Evolutionary conservation across 1,139 yeast species (phyloP).

Genomic region (Candida buenavistaensis): DNA sequence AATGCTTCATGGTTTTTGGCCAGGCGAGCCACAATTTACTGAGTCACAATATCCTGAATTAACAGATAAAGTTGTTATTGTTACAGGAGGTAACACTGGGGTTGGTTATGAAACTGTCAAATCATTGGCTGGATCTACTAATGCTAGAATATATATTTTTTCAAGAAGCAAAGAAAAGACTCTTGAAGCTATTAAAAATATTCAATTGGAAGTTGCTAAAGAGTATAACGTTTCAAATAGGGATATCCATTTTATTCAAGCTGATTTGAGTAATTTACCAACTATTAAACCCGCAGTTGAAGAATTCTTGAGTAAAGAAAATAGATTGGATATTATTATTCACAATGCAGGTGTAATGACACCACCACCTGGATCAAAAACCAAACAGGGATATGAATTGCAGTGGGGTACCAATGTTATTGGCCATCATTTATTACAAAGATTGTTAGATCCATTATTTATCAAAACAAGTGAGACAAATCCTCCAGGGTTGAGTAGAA

Average conservation of each 20-base stretch:
- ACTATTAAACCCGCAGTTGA: conserved; percentile 41
- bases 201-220: conserved; percentile 20
- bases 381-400: conserved; percentile 15
- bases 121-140: conserved; percentile 35
- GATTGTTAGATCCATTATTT: conserved; percentile 43
- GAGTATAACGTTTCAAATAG: conserved; percentile 12
- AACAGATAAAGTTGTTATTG: conserved; percentile 21
- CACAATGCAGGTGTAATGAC: conserved; percentile 54
- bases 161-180: conserved; percentile 20
- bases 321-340: conserved; percentile 40
- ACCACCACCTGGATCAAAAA: conserved; percentile 31
- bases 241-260: conserved; percentile 20
- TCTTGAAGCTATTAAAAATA: conserved; percentile 26
- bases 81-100: conserved; percentile 24
- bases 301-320: conserved; percentile 22
- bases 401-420: conserved; percentile 47
- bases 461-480: conserved; percentile 26
- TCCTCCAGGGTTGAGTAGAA: conserved; percentile 26
- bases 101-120: conserved; percentile 33
- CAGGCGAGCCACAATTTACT: conserved; percentile 14
- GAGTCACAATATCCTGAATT: conserved; percentile 17
- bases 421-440: conserved; percentile 50
- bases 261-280: conserved; percentile 47
- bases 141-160: conserved; percentile 30
- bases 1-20: conserved; percentile 13